Percentiles rank a stretch among this genome's conserved stretches.
Conservation (phyloP, 2,329 filamentous ascomycete species). For the Fusarium globosum region DNA sequence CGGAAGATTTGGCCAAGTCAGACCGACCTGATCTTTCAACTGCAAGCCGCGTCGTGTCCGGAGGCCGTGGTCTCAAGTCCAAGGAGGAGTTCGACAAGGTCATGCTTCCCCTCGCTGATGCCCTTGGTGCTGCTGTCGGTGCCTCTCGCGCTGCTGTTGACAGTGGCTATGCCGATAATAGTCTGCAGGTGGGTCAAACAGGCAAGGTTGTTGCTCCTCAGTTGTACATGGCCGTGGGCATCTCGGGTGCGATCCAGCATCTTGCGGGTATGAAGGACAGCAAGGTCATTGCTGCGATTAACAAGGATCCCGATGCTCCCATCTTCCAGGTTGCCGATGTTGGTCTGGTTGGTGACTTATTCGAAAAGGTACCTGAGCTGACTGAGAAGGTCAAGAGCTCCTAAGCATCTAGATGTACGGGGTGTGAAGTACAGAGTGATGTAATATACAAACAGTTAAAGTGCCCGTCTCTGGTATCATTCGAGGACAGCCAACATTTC, state of each 20-base stretch:
- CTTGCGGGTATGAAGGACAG: slow-evolving; percentile 99
- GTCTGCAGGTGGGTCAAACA: slow-evolving; percentile 96
- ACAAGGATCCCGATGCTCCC: slow-evolving; percentile 96
- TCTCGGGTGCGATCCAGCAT: slow-evolving; percentile 97
- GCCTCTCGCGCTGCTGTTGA: slow-evolving; percentile 96
- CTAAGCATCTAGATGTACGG: slow-evolving; percentile 43
- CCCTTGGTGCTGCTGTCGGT: slow-evolving; percentile 93
- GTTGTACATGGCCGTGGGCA: slow-evolving; percentile 93
- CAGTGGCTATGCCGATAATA: slow-evolving; percentile 98
- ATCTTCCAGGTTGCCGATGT: slow-evolving; percentile 99
- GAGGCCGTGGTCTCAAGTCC: slow-evolving; percentile 93
- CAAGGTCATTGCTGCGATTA: slow-evolving; percentile 98
- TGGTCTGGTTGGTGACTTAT: slow-evolving; percentile 93
- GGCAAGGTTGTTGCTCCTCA: slow-evolving; percentile 98
- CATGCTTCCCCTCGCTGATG: slow-evolving; percentile 92
- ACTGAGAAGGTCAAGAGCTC: slow-evolving; percentile 88
- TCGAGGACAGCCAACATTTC: slow-evolving; percentile 68
- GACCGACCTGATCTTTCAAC: slow-evolving; percentile 93
- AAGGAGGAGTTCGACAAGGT: slow-evolving; percentile 97
- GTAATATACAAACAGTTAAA: slow-evolving; percentile 45
- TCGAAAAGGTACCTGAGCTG: slow-evolving; percentile 94
- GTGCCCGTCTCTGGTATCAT: slow-evolving; percentile 43
- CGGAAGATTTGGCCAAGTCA: slow-evolving; percentile 90
- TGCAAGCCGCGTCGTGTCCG: slow-evolving; percentile 90
- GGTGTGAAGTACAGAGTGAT: slow-evolving; percentile 36